Conservation (phyloP, 306 rosid species). For the Alnus rubra region DNA sequence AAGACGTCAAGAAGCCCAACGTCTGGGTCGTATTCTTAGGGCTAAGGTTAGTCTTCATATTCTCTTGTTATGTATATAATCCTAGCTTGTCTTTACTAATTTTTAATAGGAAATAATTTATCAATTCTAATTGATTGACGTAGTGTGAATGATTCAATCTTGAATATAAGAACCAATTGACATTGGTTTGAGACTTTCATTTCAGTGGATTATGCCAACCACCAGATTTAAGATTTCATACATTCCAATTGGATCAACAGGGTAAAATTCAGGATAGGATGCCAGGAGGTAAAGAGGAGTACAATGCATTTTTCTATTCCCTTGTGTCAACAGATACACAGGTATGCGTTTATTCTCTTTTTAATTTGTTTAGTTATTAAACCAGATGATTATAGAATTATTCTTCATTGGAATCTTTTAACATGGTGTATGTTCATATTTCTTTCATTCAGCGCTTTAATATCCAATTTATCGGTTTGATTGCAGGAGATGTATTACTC, state of each 20-base stretch:
- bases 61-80: neutral
- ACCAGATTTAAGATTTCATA: constrained; percentile 24
- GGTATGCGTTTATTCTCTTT: constrained; percentile 41
- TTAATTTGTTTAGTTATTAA: constrained; percentile 13
- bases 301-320: constrained; percentile 96
- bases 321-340: constrained; percentile 98
- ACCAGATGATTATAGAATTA: neutral
- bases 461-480: constrained; percentile 19
- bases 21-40: constrained; percentile 98
- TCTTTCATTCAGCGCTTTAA: neutral
- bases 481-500: constrained; percentile 98
- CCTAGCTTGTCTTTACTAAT: constrained; percentile 3
- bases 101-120: constrained; percentile 4
- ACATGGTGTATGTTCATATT: neutral
- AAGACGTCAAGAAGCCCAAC: constrained; percentile 99
- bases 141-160: neutral
- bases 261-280: constrained; percentile 93
- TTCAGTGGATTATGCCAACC: constrained; percentile 10
- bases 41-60: constrained; percentile 71
- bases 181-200: neutral
- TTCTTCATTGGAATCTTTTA: neutral
- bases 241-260: constrained; percentile 49
- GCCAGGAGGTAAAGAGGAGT: constrained; percentile 99
- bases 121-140: neutral
- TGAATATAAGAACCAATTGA: neutral